Evolutionary conservation across 495 filamentous ascomycete species (phyloP), one percentile per base, ranked within the genome.

Genomic region (Penicillium riverlandense): DNA sequence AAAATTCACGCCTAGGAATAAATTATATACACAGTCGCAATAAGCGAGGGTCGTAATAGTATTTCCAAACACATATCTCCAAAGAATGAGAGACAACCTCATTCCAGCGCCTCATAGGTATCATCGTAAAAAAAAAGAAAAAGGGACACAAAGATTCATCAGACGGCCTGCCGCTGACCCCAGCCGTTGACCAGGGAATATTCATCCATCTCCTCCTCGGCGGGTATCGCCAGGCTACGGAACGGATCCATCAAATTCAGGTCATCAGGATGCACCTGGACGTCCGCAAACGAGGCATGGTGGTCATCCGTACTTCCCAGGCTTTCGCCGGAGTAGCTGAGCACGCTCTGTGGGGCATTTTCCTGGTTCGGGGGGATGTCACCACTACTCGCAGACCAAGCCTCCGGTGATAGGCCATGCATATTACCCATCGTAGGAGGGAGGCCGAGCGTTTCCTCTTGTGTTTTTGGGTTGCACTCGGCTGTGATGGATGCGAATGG

Each of bases 301-400:
- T 50, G 53, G 8, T 73, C 71, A 10, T 73, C 74, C 7, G 49
- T 57, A 37, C 73, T 80, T 6, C 65, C 83, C 54, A 88, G 57
- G 49, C 85, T 87, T 47, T 91, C 86, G 39, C 89, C 84, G 12
- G 83, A 87, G 40, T 87, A 77, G 61, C 84, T 89, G 31, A 84
- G 64, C 22, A 85, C 82, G 44, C 86, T 89, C 49, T 83, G 83
- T 29, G 82, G 61, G 35, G 72, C 59, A 6, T 65, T 66, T 13
- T 59, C 68, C 11, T 66, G 69, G 11, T 53, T 58, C 7, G 57
- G 34, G 0, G 55, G 44, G 13, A 69, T 31, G 38, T 74, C 66
- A 9, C 64, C 58, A 49, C 61, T 69, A 44, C 66, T 70, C 35
- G 61, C 57, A 2, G 64, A 74, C 74, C 59, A 71, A 4, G 61